Percentiles rank a stretch among this genome's conserved stretches.
phyloP scores from a whole-genome alignment of 2,329 filamentous ascomycete species.

The Fusarium brevicatenulatum region DNA sequence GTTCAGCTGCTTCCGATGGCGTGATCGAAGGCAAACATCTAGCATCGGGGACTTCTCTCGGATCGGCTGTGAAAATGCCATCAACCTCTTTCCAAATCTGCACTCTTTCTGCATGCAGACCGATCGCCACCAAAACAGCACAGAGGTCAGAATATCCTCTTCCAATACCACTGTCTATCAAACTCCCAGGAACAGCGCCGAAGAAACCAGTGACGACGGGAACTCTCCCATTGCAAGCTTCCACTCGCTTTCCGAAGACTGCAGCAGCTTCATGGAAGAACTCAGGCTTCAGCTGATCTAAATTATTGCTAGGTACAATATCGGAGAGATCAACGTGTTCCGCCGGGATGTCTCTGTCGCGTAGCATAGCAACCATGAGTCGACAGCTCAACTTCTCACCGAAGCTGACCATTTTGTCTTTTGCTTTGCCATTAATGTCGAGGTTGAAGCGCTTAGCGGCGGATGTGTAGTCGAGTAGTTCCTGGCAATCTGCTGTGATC shows the following conservation, averaged over 20 bases:
- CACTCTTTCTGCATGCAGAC: background rate
- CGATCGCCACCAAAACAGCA: background rate
- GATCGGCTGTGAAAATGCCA: background rate
- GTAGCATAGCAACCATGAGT: background rate
- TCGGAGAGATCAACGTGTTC: background rate
- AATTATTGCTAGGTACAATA: background rate
- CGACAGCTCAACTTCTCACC: background rate
- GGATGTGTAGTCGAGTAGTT: background rate
- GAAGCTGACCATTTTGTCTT: constrained; percentile 1
- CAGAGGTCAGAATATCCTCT: background rate
- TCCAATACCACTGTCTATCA: background rate
- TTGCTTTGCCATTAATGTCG: background rate
- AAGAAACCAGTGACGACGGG: background rate
- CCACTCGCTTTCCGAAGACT: background rate
- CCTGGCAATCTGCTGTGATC: background rate
- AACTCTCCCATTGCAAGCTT: background rate
- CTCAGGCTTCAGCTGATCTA: background rate
- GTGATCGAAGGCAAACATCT: background rate
- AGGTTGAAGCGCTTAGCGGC: background rate
- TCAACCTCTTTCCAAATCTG: background rate
- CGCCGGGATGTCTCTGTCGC: background rate
- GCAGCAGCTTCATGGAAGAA: background rate
- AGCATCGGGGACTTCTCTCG: background rate
- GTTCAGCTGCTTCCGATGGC: background rate
- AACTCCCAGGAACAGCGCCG: background rate